A percentile compares a stretch with the other conserved stretches of the same genome.
These are phyloP conservation scores for Coemansia sp. DNA, from an alignment of 192 early-diverging fungal species.

Conservation along the genomic window DNA sequence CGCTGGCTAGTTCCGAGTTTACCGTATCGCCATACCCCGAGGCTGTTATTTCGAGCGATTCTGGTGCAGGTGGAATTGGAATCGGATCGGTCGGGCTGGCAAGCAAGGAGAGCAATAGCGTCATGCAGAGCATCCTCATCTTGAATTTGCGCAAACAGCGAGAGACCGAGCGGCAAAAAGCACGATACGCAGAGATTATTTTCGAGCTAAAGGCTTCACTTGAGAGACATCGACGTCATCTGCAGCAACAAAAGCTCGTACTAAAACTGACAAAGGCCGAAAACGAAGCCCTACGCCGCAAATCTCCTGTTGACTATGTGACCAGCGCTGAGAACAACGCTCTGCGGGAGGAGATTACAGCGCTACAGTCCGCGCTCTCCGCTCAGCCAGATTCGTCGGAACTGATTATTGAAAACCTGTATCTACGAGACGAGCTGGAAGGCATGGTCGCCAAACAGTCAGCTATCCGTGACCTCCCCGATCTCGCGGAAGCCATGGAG, in stretches of 20 bases:
- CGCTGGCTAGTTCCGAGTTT: background rate
- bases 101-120: conserved; percentile 36
- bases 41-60: background rate
- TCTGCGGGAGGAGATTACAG: conserved; percentile 45
- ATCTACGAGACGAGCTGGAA: conserved; percentile 39
- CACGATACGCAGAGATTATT: conserved; percentile 50
- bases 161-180: conserved; percentile 54
- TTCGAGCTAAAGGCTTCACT: conserved; percentile 50
- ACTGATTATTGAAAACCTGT: conserved; percentile 45
- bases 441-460: background rate
- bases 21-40: background rate
- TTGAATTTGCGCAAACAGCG: conserved; percentile 56
- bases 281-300: conserved; percentile 29
- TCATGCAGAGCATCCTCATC: conserved; percentile 45
- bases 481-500: conserved; percentile 18
- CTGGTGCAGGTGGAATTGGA: background rate
- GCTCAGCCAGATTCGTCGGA: conserved; percentile 45
- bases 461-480: conserved; percentile 10
- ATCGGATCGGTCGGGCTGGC: background rate
- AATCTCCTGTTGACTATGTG: conserved; percentile 16
- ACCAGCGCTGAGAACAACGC: conserved; percentile 41
- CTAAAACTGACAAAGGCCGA: conserved; percentile 40
- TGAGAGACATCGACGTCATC: conserved; percentile 35
- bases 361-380: conserved; percentile 31
- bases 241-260: conserved; percentile 46